Base-by-base conservation (phyloP, 768 basidiomycete genomes). In the Podaxis pistillaris region DNA sequence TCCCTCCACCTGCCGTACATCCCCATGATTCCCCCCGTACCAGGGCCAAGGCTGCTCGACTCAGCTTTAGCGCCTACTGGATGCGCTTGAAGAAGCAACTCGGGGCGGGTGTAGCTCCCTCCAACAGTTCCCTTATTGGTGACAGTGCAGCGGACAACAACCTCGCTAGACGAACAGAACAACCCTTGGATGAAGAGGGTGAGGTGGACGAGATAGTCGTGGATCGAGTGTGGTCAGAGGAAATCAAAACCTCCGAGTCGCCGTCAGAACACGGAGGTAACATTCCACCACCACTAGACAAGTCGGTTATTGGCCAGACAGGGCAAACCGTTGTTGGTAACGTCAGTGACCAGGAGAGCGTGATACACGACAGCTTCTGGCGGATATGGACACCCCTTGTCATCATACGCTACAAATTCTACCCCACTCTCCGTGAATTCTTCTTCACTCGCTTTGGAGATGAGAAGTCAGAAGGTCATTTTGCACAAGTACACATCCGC, bases 121-220 rank as follows among this genome's bases (percentile, higher is more conserved):
- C 85, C 4, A 82, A 77, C 46, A 84, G 83, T 40, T 86, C 85
- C 3, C 68, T 79, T 8, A 63, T 81, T 17, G 84, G 80, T 28
- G 84, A 84, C 53, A 84, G 80, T 64, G 75, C 76, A 24, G 70
- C 70, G 2, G 83, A 81, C 67, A 74, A 73, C 60, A 78, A 70
- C 41, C 77, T 72, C 37, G 53, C 66, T 12, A 75, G 65, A n/a
- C 71, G 67, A 13, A 52, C 65, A 28, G 72, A 73, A 3, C 57
- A 50, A 24, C 65, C 50, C 6, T 63, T 69, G 37, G 68, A 72
- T 17, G 78, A 78, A 30, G 71, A 69, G 13, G 77, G 72, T 38
- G 74, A 78, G 57, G 85, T 91, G 7, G 83, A 93, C 71, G 84
- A 90, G 75, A 83, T 91, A 22, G 85, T 93, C 24, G 90, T 93